Evolutionary conservation across 2,329 filamentous ascomycete genomes (phyloP), one percentile per base, ranked within the genome.

Genomic region (Aspergillus texensis): DNA sequence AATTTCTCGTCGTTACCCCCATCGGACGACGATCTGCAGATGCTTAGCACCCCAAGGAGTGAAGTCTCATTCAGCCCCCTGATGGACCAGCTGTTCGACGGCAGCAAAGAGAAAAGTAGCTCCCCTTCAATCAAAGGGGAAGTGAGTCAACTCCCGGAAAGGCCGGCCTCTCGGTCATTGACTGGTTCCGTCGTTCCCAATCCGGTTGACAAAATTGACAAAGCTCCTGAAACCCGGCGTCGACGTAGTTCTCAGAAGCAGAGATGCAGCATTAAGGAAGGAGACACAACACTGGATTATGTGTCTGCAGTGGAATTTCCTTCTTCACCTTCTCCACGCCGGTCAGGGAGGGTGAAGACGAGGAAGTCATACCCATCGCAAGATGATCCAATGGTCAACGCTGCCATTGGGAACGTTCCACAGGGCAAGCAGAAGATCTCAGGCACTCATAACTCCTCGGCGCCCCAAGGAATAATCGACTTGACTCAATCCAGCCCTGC

Each of bases 401-500:
- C 62, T 26, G 24, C 67, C 19, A 57, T 63, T 9, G 66, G 65
- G 5, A 64, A 57, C 36, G 46, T 62, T 53, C 52, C n/a, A 46
- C 61, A 36, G 48, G 58, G 12, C 16, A 28, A 32, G 12, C 30
- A 48, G 28, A 45, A 46, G 26, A 28, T 24, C 19, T 9, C 28
- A 10, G 39, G n/a, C 30, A 48, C 56, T 16, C 39, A 53, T 16
- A 45, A 34, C 34, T 60, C 68, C 30, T 59, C 64, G 26, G 50
- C 64, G 39, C 66, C 72, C 30, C 66, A 16, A 11, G 34, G 50
- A 43, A 58, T 79, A 34, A 71, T 80, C 36, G 78, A 80, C 61
- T 66, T 80, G 50, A 80, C 78, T 10, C 67, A 72, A n/a, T 75
- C 74, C 14, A 80, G 77, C 62, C 75, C 76, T 24, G 65, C 68